Evolutionary conservation across 1,284 basidiomycete species (phyloP).

Genomic region (Leccinum subrobustum): DNA sequence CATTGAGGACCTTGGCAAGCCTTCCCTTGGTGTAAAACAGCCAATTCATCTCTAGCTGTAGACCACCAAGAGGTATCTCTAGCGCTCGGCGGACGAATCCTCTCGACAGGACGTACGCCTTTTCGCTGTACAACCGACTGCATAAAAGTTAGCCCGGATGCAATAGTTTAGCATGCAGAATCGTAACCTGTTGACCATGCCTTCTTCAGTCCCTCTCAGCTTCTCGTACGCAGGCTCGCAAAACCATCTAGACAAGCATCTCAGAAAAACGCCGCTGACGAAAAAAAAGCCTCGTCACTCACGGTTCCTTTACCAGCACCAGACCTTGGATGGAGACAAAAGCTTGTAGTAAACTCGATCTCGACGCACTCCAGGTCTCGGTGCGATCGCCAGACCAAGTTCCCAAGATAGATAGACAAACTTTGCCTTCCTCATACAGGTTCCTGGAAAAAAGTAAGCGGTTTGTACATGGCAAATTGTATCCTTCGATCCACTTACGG

Average conservation of each 20-base stretch:
- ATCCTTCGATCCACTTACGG: slow-evolving; percentile 50
- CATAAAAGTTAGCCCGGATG: slow-evolving; percentile 6
- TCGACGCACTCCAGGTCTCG: slow-evolving; percentile 81
- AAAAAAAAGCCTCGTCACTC: slow-evolving; percentile 30
- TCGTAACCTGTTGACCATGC: slow-evolving; percentile 72
- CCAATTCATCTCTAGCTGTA: slow-evolving; percentile 74
- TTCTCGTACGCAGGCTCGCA: slow-evolving; percentile 93
- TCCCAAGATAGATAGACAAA: slow-evolving; percentile 88
- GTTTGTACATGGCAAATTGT: slow-evolving; percentile 2
- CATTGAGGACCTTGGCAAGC: slow-evolving; percentile 66
- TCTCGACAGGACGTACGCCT: slow-evolving; percentile 88
- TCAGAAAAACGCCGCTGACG: slow-evolving; percentile 3
- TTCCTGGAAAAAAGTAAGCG: slow-evolving; percentile 49
- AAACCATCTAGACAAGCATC: slow-evolving; percentile 61
- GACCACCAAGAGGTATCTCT: slow-evolving; percentile 68
- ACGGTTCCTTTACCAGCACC: slow-evolving; percentile 91
- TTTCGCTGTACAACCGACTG: slow-evolving; percentile 86
- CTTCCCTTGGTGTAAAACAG: slow-evolving; percentile 69
- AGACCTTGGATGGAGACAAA: slow-evolving; percentile 93
- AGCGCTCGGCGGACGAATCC: slow-evolving; percentile 87
- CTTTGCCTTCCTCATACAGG: slow-evolving; percentile 94
- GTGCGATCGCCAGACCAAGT: slow-evolving; percentile 90
- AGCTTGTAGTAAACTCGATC: slow-evolving; percentile 86
- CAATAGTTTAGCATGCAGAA: not conserved
- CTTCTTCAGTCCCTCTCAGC: slow-evolving; percentile 85